Percentiles rank a stretch among this genome's conserved stretches.
Evolutionary conservation across 2,329 filamentous ascomycete species (phyloP).

Genomic region (Xylaria polymorpha): DNA sequence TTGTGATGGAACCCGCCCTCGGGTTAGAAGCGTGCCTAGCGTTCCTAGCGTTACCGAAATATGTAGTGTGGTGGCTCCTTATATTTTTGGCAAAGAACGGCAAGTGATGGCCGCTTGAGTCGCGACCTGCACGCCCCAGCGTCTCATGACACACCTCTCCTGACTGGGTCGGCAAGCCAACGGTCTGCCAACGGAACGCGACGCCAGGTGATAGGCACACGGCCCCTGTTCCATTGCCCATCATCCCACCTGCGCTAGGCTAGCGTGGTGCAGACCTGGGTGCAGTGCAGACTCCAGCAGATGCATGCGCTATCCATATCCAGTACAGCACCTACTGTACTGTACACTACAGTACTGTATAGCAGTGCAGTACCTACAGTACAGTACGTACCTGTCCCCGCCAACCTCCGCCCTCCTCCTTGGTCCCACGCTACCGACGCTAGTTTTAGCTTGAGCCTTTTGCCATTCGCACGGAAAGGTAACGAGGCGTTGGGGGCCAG

Average conservation of each 20-base stretch:
- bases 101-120: constrained; percentile 33
- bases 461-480: constrained; percentile 45
- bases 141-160: constrained; percentile 33
- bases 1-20: constrained; percentile 50
- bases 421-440: constrained; percentile 22
- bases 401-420: constrained; percentile 34
- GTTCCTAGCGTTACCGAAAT: constrained; percentile 49
- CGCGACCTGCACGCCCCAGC: constrained; percentile 25
- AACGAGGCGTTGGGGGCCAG: constrained; percentile 47
- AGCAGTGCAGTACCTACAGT: not conserved
- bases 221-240: not conserved
- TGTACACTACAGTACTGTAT: too few relatives aligned
- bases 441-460: constrained; percentile 18
- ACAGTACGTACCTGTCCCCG: not conserved
- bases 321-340: too few relatives aligned
- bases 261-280: not conserved
- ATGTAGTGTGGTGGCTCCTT: constrained; percentile 41
- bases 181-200: not conserved
- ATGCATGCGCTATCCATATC: not conserved
- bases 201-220: constrained; percentile 13
- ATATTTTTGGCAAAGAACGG: constrained; percentile 44
- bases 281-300: constrained; percentile 2
- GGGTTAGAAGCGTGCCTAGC: constrained; percentile 47
- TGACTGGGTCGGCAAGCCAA: constrained; percentile 11
- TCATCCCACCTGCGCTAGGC: constrained; percentile 11